These are phyloP conservation scores for Neurospora sp. DNA, from an alignment of 495 filamentous ascomycete species.

Conservation along the genomic window DNA sequence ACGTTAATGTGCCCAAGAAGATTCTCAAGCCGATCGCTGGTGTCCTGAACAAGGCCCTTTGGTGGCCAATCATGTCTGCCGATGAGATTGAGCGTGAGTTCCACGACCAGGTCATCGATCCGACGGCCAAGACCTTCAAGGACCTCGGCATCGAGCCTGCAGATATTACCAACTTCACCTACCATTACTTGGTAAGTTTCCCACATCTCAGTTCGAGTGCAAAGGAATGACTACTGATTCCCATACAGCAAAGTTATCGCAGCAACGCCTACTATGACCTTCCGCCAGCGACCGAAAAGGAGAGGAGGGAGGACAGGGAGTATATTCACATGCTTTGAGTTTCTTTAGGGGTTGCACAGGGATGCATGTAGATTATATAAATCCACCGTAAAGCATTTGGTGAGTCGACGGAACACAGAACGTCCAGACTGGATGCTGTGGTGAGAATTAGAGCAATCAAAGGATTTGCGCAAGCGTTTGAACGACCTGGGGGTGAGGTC, in stretches of 20 bases:
- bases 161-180: conserved; percentile 73
- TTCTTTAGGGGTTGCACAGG: neutral
- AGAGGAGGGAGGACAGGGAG: conserved; percentile 91
- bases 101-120: conserved; percentile 87
- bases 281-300: conserved; percentile 86
- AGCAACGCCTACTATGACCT: conserved; percentile 79
- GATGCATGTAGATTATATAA: neutral
- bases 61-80: conserved; percentile 77
- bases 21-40: conserved; percentile 62
- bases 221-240: conserved; percentile 12
- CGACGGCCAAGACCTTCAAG: conserved; percentile 86
- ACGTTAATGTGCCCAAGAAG: conserved; percentile 83
- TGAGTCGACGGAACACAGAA: neutral
- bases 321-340: conserved; percentile 72
- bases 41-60: conserved; percentile 66
- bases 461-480: neutral
- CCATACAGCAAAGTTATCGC: conserved; percentile 67
- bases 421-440: neutral
- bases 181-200: conserved; percentile 77
- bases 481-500: neutral
- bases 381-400: neutral
- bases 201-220: neutral
- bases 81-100: conserved; percentile 92
- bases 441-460: neutral
- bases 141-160: conserved; percentile 82